Conservation (phyloP, 2,329 filamentous ascomycete species). For the Talaromyces sp. region DNA sequence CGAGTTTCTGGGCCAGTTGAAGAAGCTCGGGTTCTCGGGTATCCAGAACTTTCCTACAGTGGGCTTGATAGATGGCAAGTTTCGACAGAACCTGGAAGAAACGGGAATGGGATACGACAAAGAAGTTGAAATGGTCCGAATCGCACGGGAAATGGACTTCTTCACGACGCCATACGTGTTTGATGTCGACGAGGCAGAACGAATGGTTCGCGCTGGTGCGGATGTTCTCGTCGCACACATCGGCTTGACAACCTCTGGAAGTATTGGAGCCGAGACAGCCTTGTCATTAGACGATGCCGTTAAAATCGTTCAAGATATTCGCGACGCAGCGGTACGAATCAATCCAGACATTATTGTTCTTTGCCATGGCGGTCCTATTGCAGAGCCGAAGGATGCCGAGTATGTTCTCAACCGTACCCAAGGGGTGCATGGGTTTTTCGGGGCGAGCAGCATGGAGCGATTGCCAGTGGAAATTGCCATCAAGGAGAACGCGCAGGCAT, state of each 20-base stretch:
- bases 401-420: constrained; percentile 57
- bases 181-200: constrained; percentile 54
- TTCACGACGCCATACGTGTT: constrained; percentile 69
- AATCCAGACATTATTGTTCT: constrained; percentile 59
- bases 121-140: constrained; percentile 62
- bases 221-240: constrained; percentile 66
- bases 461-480: constrained; percentile 64
- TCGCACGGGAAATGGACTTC: constrained; percentile 56
- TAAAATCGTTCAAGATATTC: constrained; percentile 56
- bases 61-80: constrained; percentile 63
- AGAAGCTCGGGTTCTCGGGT: constrained; percentile 60
- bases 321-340: constrained; percentile 54
- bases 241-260: constrained; percentile 60
- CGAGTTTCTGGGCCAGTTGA: constrained; percentile 56
- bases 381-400: constrained; percentile 57
- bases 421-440: constrained; percentile 67
- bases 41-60: constrained; percentile 72
- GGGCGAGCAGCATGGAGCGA: constrained; percentile 64
- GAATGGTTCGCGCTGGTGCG: constrained; percentile 61
- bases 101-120: constrained; percentile 64
- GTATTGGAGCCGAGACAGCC: constrained; percentile 59
- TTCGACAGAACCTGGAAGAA: constrained; percentile 63
- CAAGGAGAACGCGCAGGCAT: constrained; percentile 51
- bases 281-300: constrained; percentile 62
- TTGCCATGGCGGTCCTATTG: constrained; percentile 67